Evolutionary conservation across 1,139 yeast species (phyloP).

Genomic region (Geotrichum histeridarum): DNA sequence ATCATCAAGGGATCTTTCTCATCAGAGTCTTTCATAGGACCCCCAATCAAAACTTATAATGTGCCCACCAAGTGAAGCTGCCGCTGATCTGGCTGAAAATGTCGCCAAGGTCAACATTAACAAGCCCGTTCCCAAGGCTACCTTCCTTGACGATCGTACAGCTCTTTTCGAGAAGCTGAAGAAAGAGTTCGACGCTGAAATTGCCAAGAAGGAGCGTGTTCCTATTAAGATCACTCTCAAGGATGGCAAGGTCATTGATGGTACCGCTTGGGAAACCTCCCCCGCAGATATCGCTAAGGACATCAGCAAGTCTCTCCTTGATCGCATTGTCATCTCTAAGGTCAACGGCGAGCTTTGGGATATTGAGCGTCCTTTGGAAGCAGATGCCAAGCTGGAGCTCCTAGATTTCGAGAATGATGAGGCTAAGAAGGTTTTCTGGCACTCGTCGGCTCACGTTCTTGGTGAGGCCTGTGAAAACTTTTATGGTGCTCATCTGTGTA

Average conservation of each 20-base stretch:
- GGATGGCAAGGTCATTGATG: conserved; percentile 78
- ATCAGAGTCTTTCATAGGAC: neutral
- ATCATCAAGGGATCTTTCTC: neutral
- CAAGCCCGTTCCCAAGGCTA: conserved; percentile 58
- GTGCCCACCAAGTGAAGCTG: conserved; percentile 19
- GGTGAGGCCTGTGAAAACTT: conserved; percentile 99
- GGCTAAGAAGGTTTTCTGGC: conserved; percentile 97
- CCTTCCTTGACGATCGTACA: conserved; percentile 73
- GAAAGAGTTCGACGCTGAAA: conserved; percentile 67
- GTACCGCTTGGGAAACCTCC: conserved; percentile 80
- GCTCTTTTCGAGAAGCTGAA: conserved; percentile 75
- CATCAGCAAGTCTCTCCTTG: conserved; percentile 83
- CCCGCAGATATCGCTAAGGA: conserved; percentile 81
- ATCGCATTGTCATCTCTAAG: conserved; percentile 85
- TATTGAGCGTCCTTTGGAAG: conserved; percentile 87
- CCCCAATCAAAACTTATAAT: neutral
- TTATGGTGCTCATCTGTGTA: conserved; percentile 84
- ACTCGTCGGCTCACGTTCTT: conserved; percentile 94
- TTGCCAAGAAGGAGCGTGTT: conserved; percentile 55
- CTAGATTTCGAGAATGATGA: conserved; percentile 77
- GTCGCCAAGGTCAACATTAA: conserved; percentile 19
- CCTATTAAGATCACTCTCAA: conserved; percentile 76
- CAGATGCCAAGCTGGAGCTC: conserved; percentile 64
- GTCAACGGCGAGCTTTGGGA: conserved; percentile 94
- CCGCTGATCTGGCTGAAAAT: conserved; percentile 19